phyloP scores from a whole-genome alignment of 139 green algal species.

The Volvox africanus region DNA sequence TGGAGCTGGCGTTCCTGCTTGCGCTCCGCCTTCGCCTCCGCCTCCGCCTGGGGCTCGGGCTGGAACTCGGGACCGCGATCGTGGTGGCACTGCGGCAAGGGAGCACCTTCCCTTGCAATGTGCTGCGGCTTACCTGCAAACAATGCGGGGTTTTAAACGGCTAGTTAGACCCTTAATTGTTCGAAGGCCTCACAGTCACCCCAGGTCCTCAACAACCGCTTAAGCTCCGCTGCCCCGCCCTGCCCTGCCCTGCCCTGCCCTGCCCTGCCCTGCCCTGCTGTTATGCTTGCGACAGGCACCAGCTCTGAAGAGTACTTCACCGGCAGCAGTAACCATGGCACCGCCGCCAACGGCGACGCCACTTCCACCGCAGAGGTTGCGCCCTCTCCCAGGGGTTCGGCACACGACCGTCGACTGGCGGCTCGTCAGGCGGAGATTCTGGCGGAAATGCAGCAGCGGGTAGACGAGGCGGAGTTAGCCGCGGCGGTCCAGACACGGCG shows the following conservation, averaged over 20 bases:
- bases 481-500: conserved; percentile 65
- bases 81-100: too few species aligned
- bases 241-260: neutral
- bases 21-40: too few species aligned
- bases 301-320: neutral
- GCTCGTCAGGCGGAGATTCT: conserved; percentile 17
- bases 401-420: neutral
- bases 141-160: too few species aligned
- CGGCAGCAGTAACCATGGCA: neutral
- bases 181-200: too few species aligned
- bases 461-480: conserved; percentile 67
- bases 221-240: too few species aligned
- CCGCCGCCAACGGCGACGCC: neutral
- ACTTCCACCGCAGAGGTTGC: neutral
- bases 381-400: neutral
- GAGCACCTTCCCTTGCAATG: too few species aligned
- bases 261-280: neutral
- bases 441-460: conserved; percentile 37
- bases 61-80: too few species aligned
- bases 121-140: too few species aligned
- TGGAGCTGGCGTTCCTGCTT: too few species aligned
- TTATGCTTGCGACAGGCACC: neutral
- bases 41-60: too few species aligned
- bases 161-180: too few species aligned
- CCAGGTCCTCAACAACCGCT: neutral